Percentiles rank a stretch among this genome's conserved stretches.
phyloP scores from a whole-genome alignment of 208 protist species.

The Leishmania martiniquensis region DNA sequence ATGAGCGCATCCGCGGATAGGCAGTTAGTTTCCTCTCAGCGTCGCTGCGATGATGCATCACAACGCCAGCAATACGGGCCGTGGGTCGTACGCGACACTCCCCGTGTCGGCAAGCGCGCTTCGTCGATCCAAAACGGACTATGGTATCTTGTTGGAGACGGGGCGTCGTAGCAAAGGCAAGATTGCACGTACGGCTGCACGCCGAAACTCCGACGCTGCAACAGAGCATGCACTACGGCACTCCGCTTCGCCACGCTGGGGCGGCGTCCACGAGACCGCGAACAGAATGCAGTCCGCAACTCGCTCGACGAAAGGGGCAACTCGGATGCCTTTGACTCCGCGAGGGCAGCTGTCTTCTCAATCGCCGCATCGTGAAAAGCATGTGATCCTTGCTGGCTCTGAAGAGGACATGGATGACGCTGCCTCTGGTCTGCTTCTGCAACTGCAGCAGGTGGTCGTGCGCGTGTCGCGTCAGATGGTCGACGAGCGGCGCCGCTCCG shows the following conservation, averaged over 20 bases:
- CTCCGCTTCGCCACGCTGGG: neutral
- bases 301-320: neutral
- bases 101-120: neutral
- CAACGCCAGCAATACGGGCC: neutral
- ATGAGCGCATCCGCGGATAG: neutral
- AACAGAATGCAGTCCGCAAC: neutral
- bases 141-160: constrained; percentile 13
- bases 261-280: neutral
- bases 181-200: too few species aligned
- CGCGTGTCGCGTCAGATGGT: constrained; percentile 43
- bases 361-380: neutral
- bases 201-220: neutral
- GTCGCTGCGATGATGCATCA: neutral
- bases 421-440: constrained; percentile 33
- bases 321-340: neutral
- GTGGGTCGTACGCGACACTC: neutral
- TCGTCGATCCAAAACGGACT: constrained; percentile 16
- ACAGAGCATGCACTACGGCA: neutral
- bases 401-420: constrained; percentile 16
- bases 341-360: neutral
- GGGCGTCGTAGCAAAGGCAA: neutral
- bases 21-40: neutral
- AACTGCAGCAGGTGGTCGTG: constrained; percentile 57
- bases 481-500: constrained; percentile 36
- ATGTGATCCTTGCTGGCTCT: neutral